A percentile compares a stretch with the other conserved stretches of the same genome.
Evolutionary conservation across 2,329 filamentous ascomycete species (phyloP).

Genomic region (Colletotrichum noveboracense): DNA sequence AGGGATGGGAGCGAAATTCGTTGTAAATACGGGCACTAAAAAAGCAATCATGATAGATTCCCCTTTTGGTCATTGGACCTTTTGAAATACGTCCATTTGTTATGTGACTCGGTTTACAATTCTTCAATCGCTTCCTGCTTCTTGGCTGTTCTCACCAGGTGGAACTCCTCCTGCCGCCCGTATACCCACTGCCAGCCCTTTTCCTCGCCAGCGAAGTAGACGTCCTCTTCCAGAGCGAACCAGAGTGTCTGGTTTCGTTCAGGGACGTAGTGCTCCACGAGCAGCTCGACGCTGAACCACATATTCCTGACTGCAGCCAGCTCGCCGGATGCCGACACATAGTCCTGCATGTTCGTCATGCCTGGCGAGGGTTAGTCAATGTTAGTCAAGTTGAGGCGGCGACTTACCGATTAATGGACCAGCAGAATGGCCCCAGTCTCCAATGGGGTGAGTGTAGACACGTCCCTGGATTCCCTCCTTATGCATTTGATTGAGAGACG

Average conservation of each 20-base stretch:
- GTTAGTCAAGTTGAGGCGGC: neutral
- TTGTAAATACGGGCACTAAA: constrained; percentile 18
- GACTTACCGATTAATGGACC: constrained; percentile 50
- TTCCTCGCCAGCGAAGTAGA: constrained; percentile 47
- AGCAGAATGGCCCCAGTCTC: constrained; percentile 56
- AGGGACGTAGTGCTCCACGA: constrained; percentile 50
- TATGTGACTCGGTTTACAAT: neutral
- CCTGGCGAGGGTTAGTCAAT: constrained; percentile 31
- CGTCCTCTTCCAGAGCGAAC: constrained; percentile 56
- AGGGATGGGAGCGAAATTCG: neutral
- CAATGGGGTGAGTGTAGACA: constrained; percentile 55
- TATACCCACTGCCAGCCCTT: constrained; percentile 53
- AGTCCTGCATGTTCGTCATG: constrained; percentile 55
- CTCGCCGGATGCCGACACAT: constrained; percentile 52
- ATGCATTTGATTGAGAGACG: constrained; percentile 42
- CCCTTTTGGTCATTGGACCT: neutral
- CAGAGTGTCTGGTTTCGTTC: constrained; percentile 47
- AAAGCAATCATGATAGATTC: constrained; percentile 13
- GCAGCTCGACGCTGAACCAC: constrained; percentile 57
- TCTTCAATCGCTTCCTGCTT: neutral
- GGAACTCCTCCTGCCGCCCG: constrained; percentile 50
- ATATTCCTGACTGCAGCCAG: constrained; percentile 48
- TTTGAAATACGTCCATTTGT: neutral
- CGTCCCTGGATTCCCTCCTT: constrained; percentile 48
- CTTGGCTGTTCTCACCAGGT: constrained; percentile 33